phyloP scores from a whole-genome alignment of 2,329 filamentous ascomycete species.

The Ascochyta lentis region DNA sequence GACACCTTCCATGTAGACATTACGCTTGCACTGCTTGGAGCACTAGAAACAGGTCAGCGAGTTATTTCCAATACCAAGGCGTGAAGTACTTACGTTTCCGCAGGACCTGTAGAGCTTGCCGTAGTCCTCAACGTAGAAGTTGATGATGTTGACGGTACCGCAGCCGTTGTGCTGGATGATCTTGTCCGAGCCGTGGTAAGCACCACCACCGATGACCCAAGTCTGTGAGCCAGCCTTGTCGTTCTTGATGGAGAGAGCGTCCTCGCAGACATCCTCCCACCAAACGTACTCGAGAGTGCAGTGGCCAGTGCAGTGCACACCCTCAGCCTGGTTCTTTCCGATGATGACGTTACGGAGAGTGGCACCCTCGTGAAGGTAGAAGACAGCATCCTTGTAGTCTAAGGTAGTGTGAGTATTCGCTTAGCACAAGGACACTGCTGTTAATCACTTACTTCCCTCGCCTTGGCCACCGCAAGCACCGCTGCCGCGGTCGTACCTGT shows the following conservation, averaged over 20 bases:
- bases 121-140: conserved; percentile 44
- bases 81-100: conserved; percentile 40
- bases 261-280: conserved; percentile 52
- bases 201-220: conserved; percentile 52
- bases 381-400: conserved; percentile 55
- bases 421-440: not conserved
- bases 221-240: conserved; percentile 37
- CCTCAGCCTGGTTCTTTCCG: conserved; percentile 58
- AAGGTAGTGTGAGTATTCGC: not conserved
- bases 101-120: conserved; percentile 55
- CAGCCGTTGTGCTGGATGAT: conserved; percentile 52
- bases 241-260: conserved; percentile 45
- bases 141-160: conserved; percentile 47
- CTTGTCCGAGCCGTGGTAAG: conserved; percentile 47
- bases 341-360: conserved; percentile 62
- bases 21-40: conserved; percentile 54
- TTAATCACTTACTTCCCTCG: conserved; percentile 24
- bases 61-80: not conserved
- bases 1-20: conserved; percentile 53
- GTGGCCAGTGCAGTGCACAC: conserved; percentile 58
- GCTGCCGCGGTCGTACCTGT: conserved; percentile 34
- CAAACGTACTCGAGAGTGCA: conserved; percentile 56
- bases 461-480: conserved; percentile 32
- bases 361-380: conserved; percentile 58
- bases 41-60: conserved; percentile 20